phyloP scores from a whole-genome alignment of 2,329 filamentous ascomycete genomes.

The Colletotrichum sp. region DNA sequence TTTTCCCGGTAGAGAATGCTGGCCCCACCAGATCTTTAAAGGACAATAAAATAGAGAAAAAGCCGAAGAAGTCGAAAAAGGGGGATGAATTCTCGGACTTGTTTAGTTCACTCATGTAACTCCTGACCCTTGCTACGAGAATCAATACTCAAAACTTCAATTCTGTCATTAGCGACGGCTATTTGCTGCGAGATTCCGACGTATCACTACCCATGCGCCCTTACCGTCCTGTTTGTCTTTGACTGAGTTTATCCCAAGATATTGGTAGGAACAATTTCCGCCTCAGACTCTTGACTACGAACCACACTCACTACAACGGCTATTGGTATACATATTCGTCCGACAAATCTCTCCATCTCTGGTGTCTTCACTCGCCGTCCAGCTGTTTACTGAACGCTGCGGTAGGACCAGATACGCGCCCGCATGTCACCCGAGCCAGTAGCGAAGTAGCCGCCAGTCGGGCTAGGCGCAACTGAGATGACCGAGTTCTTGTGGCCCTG shows the following conservation, averaged over 20 bases:
- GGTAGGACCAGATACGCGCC: slow-evolving; percentile 94
- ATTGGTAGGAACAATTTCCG: not conserved
- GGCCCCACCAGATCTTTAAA: not conserved
- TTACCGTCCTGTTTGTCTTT: slow-evolving; percentile 3
- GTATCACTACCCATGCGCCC: slow-evolving; percentile 21
- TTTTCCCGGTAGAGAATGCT: not conserved
- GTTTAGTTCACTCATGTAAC: slow-evolving; percentile 64
- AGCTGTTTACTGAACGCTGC: slow-evolving; percentile 30
- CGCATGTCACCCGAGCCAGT: slow-evolving; percentile 98
- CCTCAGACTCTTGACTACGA: not conserved
- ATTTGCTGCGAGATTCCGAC: slow-evolving; percentile 16
- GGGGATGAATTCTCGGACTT: slow-evolving; percentile 75
- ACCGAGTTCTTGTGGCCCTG: slow-evolving; percentile 99
- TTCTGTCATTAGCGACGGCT: slow-evolving; percentile 21
- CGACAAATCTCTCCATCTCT: not conserved
- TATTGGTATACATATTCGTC: slow-evolving; percentile 11
- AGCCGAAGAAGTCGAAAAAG: slow-evolving; percentile 41
- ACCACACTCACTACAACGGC: not conserved
- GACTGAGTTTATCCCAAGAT: slow-evolving; percentile 3
- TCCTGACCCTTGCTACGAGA: not conserved
- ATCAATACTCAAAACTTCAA: not conserved
- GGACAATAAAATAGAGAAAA: slow-evolving; percentile 38
- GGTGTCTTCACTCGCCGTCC: not conserved
- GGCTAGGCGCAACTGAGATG: slow-evolving; percentile 95
- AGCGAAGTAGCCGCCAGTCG: slow-evolving; percentile 85